Evolutionary conservation across 495 filamentous ascomycete species (phyloP).

Genomic region (Lophiostoma macrostomum): DNA sequence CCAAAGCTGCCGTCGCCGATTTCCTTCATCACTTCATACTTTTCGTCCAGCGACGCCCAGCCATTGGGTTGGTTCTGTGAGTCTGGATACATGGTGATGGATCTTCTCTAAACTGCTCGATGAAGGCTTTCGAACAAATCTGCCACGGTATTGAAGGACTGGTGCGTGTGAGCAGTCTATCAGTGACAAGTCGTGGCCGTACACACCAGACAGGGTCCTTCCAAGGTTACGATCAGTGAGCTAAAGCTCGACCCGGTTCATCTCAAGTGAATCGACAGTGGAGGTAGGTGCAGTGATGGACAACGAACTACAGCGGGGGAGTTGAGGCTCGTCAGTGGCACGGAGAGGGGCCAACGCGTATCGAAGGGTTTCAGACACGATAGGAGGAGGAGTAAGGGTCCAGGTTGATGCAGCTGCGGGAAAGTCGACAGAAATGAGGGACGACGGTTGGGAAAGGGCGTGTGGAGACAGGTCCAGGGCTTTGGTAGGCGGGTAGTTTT

Average conservation of each 20-base stretch:
- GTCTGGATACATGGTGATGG: constrained; percentile 30
- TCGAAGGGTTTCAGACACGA: constrained; percentile 27
- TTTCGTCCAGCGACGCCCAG: constrained; percentile 55
- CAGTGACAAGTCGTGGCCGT: not conserved
- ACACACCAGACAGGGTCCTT: constrained; percentile 7
- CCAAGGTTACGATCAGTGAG: not conserved
- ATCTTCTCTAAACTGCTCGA: not conserved
- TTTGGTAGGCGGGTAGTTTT: constrained; percentile 35
- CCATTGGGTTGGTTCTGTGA: constrained; percentile 38
- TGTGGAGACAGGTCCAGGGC: constrained; percentile 38
- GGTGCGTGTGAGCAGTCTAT: not conserved
- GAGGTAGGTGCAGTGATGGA: not conserved
- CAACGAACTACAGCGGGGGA: constrained; percentile 4
- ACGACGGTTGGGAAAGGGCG: constrained; percentile 31
- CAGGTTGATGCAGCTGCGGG: constrained; percentile 33
- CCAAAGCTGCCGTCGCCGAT: constrained; percentile 99
- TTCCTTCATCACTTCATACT: constrained; percentile 95
- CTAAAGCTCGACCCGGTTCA: constrained; percentile 5
- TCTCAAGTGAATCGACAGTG: constrained; percentile 18
- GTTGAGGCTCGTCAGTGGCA: not conserved
- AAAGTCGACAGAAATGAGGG: constrained; percentile 30
- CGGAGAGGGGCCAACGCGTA: constrained; percentile 21
- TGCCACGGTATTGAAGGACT: constrained; percentile 1
- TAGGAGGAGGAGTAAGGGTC: constrained; percentile 35
- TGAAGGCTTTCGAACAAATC: not conserved